Base-by-base conservation (phyloP, 2,329 filamentous ascomycete genomes). In the Monosporascus sp. region DNA sequence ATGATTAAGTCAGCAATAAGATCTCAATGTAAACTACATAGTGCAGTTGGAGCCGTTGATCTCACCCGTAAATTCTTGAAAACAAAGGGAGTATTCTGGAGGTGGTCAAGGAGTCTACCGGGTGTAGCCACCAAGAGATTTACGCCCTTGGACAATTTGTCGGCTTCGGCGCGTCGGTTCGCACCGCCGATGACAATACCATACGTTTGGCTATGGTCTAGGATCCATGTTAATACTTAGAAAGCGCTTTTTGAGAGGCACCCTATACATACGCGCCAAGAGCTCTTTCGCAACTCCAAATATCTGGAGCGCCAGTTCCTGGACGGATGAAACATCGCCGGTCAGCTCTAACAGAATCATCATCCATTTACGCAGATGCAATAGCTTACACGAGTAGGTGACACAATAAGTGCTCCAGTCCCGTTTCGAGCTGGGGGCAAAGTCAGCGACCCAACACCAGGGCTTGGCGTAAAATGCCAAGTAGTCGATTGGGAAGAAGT, bases 131-230 rank as follows among this genome's bases (percentile, higher is more conserved):
- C 94, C 43, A 99, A 74, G 37, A 99, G 78, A 68, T 99, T 99
- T 54, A 97, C 89, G 63, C 94, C 94, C 76, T 97, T 97, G 57
- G 81, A 79, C 45, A 99, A 82, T 79, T 99, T 99, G 64, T 96
- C 91, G 1, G 89, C 91, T 73, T 99, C 94, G 11, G 92, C 92
- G 60, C 89, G 81, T 54, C 88, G 77, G 72, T 97, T 97, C 48
- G 94, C 93, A 53, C 94, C 94, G 57, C 94, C 94, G 63, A 99
- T 99, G 55, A 96, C 89, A 55, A 97, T 96, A 50, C 93, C 93
- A 64, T 92, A 95, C 5, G 93, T 97, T 65, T 84, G 93, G n/a
- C 89, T 93, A 74, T 97, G 92, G 71, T 91, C 27, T 22, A 17
- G 31, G 31, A 35, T 31, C 31, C 4, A 25, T 38, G 17, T 18